Evolutionary conservation across 164 flowering plant genomes (phyloP).

Genomic region (Aristolochia californica): DNA sequence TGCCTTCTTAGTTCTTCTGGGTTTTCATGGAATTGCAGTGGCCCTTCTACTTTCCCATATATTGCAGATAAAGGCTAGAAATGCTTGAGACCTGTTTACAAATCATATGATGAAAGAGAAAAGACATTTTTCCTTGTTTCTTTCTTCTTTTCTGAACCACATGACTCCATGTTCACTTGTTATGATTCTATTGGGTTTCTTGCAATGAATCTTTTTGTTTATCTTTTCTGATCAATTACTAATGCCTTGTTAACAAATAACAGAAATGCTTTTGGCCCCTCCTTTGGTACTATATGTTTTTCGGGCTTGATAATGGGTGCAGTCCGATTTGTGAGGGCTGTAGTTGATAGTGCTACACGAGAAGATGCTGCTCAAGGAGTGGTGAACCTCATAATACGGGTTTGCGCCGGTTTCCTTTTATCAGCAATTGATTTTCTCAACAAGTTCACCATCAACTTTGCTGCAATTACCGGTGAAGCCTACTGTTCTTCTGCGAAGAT

Average conservation of each 20-base stretch:
- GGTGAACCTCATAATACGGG: slow-evolving; percentile 30
- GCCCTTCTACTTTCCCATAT: too few relatives aligned
- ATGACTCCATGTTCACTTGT: too few relatives aligned
- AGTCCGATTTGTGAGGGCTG: slow-evolving; percentile 44
- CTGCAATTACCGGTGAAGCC: slow-evolving; percentile 50
- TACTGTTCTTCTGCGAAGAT: slow-evolving; percentile 49
- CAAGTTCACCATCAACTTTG: slow-evolving; percentile 62
- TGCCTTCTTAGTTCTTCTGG: too few relatives aligned
- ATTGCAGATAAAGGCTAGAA: too few relatives aligned
- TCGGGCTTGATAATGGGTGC: slow-evolving; percentile 41
- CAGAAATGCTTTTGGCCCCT: slow-evolving; percentile 62
- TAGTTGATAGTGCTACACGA: slow-evolving; percentile 40
- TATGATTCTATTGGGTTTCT: too few relatives aligned
- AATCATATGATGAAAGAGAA: too few relatives aligned
- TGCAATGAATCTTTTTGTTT: not conserved
- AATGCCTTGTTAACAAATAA: not conserved
- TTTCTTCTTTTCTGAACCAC: too few relatives aligned
- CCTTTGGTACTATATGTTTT: slow-evolving; percentile 50
- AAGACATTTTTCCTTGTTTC: too few relatives aligned
- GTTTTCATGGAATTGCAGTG: too few relatives aligned
- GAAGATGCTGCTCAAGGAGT: slow-evolving; percentile 31
- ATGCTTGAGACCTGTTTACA: too few relatives aligned
- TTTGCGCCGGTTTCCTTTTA: slow-evolving; percentile 33
- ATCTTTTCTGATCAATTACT: too few relatives aligned
- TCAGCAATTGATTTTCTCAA: slow-evolving; percentile 48